phyloP scores from a whole-genome alignment of 2,329 filamentous ascomycete species.

The Stemphylium beticola region DNA sequence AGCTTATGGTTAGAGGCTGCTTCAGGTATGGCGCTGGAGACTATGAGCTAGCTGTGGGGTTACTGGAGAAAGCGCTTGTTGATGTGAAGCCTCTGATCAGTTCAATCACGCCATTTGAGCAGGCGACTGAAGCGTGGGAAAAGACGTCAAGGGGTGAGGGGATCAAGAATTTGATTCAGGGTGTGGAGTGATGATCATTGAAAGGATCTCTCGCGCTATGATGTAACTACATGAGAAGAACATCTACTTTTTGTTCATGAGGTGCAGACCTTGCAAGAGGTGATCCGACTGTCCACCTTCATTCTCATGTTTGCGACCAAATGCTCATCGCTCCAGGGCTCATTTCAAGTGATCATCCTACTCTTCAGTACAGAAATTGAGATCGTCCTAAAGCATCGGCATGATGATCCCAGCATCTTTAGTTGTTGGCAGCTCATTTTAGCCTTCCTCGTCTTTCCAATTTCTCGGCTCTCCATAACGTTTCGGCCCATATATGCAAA shows the following conservation, averaged over 20 bases:
- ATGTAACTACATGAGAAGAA: not conserved
- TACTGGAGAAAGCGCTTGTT: constrained; percentile 31
- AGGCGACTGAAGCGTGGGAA: constrained; percentile 40
- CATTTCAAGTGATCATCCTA: too few relatives aligned
- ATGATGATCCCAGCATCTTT: too few relatives aligned
- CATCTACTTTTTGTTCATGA: not conserved
- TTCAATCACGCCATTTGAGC: constrained; percentile 37
- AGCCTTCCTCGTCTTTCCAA: too few relatives aligned
- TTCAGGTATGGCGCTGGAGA: constrained; percentile 43
- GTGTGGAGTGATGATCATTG: constrained; percentile 29
- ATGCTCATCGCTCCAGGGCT: too few relatives aligned
- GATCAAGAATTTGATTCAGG: constrained; percentile 44
- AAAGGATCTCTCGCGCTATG: not conserved
- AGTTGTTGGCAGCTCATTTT: too few relatives aligned
- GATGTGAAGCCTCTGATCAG: constrained; percentile 40
- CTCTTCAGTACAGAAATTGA: too few relatives aligned
- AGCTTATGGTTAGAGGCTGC: constrained; percentile 62
- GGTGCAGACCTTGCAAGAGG: too few relatives aligned
- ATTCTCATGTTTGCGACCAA: too few relatives aligned
- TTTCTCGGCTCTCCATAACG: too few relatives aligned
- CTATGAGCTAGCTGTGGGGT: constrained; percentile 38
- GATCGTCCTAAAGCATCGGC: too few relatives aligned
- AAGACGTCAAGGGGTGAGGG: constrained; percentile 40
- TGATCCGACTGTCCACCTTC: too few relatives aligned
- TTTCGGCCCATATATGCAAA: too few relatives aligned